Base-by-base conservation (phyloP, 2,329 filamentous ascomycete genomes). In the Epichloe sibirici region DNA sequence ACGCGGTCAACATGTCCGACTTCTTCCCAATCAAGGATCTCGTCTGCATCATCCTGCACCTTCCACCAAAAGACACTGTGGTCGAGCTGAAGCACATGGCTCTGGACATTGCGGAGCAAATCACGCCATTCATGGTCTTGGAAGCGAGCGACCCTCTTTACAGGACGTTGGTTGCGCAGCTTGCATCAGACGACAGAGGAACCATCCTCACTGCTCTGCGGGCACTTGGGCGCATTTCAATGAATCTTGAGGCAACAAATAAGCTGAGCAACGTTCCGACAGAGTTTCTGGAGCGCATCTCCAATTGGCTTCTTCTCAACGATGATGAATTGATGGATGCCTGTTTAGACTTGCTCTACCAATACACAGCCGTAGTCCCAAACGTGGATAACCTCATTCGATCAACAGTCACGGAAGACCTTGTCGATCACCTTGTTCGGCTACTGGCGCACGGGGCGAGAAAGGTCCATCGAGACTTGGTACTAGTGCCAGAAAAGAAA, bases 321-420 rank as follows among this genome's bases (percentile, higher is more conserved):
- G 93, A 98, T 60, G 90, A 95, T 64, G 91, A 96, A 63, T 75
- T 98, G 13, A 79, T 91, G 59, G 87, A 89, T 62, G 87, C 89
- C 17, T 90, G 87, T 56, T 76, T 98, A 35, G 93, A 98, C 67
- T 95, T 98, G 63, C 77, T 97, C 37, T 97, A 97, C 64, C 89
- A 96, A 65, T 98, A 90, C 69, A 96, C 91, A 0, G 88, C 90
- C 0, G 84, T 90, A 8, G 81, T 85, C 3, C 77, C 86, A 43
- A 98, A 97, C 59, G 84, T 97, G 9, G 86, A 90, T 62, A 81
- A 75, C 5, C 71, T 94, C 21, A 70, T 88, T 11, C 74, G 78
- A 37, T 74, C 78, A 17, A 71, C 84, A 47, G 75, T 82, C 48
- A 72, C 83, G 7, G 81, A 86, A 61, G 74, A 77, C 45, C 75